Evolutionary conservation across 768 basidiomycete species (phyloP).

Genomic region (Crassisporium funariophilum): DNA sequence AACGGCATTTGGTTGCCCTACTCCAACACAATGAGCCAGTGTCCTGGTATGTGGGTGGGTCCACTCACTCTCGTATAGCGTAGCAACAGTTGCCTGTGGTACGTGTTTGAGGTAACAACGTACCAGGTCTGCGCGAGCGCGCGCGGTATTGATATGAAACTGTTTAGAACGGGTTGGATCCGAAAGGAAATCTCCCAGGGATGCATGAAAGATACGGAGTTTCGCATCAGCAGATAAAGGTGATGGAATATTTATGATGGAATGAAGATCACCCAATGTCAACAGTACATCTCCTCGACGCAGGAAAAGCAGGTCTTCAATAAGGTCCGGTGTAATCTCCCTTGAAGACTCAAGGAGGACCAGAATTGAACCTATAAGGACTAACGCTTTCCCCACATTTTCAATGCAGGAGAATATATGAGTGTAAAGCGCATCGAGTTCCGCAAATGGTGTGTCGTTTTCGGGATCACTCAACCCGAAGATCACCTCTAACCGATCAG

Average conservation of each 20-base stretch:
- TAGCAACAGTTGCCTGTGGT: too few species aligned
- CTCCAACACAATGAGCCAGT: background rate
- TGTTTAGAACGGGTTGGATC: background rate
- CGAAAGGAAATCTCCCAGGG: slow-evolving; percentile 3
- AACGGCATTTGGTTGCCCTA: background rate
- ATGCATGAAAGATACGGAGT: slow-evolving; percentile 6
- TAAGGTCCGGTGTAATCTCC: background rate
- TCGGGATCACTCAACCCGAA: slow-evolving; percentile 6
- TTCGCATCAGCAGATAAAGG: background rate
- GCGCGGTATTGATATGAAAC: background rate
- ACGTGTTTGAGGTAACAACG: background rate
- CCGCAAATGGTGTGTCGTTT: slow-evolving; percentile 10
- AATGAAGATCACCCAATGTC: background rate
- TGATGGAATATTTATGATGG: background rate
- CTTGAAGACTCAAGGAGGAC: background rate
- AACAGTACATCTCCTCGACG: background rate
- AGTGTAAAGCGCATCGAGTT: slow-evolving; percentile 11
- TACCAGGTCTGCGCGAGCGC: background rate
- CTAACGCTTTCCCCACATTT: background rate
- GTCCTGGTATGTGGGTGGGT: background rate
- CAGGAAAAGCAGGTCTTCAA: background rate
- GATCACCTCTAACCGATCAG: slow-evolving; percentile 9
- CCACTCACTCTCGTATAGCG: too few species aligned
- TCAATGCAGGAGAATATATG: slow-evolving; percentile 10
- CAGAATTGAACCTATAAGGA: background rate